These are phyloP conservation scores for Schizopora paradoxa DNA, from an alignment of 1,284 basidiomycete species.

Conservation along the genomic window DNA sequence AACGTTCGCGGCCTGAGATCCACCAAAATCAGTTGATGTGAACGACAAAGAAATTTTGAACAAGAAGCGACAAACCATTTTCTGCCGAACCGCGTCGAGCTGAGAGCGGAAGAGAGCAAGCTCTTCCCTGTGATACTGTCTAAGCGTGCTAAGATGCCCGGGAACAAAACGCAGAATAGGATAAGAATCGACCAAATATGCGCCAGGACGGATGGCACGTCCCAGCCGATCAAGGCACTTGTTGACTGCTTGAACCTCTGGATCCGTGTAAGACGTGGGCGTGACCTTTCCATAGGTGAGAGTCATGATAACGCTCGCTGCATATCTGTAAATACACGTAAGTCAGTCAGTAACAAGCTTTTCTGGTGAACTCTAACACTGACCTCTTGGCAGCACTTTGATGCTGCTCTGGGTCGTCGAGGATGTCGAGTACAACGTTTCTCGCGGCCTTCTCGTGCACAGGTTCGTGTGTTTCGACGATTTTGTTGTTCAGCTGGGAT, in stretches of 20 bases:
- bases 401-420: constrained; percentile 43
- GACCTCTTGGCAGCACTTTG: constrained; percentile 49
- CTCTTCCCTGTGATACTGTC: constrained; percentile 51
- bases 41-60: not conserved
- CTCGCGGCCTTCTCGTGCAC: constrained; percentile 43
- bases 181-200: constrained; percentile 52
- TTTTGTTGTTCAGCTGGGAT: constrained; percentile 44
- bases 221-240: constrained; percentile 43
- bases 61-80: constrained; percentile 36
- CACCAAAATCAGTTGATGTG: not conserved
- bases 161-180: constrained; percentile 53
- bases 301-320: constrained; percentile 57
- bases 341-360: not conserved
- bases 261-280: constrained; percentile 47
- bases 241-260: constrained; percentile 49
- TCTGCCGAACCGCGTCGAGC: constrained; percentile 37
- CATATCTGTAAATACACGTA: constrained; percentile 39
- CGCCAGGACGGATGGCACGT: constrained; percentile 46
- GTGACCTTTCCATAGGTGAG: constrained; percentile 59
- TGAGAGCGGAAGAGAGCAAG: constrained; percentile 47
- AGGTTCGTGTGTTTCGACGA: constrained; percentile 41
- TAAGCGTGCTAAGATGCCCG: constrained; percentile 48
- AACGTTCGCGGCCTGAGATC: constrained; percentile 6
- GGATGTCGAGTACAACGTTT: constrained; percentile 46
- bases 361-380: constrained; percentile 2